Evolutionary conservation across 805 yeast species (phyloP), one percentile per base, ranked within the genome.

Genomic region (Spathaspora sp.): DNA sequence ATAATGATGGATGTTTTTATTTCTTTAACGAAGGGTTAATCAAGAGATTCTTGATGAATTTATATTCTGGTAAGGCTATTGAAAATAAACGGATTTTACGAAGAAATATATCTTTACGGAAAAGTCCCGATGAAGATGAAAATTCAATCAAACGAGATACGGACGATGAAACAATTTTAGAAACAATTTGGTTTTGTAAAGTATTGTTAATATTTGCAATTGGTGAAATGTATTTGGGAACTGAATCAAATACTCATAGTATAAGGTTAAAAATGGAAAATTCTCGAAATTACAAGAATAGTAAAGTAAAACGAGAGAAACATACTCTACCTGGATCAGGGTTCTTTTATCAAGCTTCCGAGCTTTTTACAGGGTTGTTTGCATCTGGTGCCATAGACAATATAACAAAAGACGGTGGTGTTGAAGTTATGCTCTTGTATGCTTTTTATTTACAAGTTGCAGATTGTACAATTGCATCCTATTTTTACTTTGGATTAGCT

Each of bases 381-480:
- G 85, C 91, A 0, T 81, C 87, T 39, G 91, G 91, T n/a, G 87
- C 90, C 6, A 80, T 87, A 47, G 92, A 86, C 62, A 86, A 85
- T 58, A 81, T 85, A 49, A 86, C 90, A 0, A 80, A 85, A 59
- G 91, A 86, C 62, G 92, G 93, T 39, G 91, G 92, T 53, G 79
- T 87, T 19, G 96, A 87, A 63, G 90, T 86, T 2, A 72, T 86
- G 71, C 65, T 87, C 23, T 68, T 87, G 16, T 87, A 87, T 67
- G 93, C 93, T 0, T 87, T 87, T 60, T 87, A 85, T 62, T 68
- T 87, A 29, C 96, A 87, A 64, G 93, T 87, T 26, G 93, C 93
- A 0, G 96, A 87, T 62, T 86, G 91, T 61, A 87, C 92, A 1
- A 85, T 87, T 7, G 87, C 92, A 0, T 86, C 92, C 3, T 87